These are phyloP conservation scores for Ophiostoma quercus DNA, from an alignment of 2,329 filamentous ascomycete species.

Conservation along the genomic window DNA sequence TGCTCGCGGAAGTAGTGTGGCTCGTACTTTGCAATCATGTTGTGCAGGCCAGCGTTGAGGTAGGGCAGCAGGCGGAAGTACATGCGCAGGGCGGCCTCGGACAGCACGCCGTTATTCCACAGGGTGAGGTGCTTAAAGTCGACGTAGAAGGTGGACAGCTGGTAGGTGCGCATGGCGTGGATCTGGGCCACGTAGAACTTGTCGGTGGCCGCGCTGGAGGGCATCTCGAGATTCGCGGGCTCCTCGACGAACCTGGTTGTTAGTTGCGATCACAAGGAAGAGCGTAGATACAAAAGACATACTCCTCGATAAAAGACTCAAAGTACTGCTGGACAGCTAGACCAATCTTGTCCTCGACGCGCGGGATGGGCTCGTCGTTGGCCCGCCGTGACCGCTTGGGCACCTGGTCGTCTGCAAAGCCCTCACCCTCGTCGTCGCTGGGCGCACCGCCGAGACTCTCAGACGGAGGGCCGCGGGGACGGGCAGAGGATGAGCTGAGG, in stretches of 20 bases:
- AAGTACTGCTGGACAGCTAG: conserved; percentile 71
- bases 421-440: conserved; percentile 59
- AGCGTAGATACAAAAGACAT: no score
- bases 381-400: conserved; percentile 47
- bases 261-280: background rate
- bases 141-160: conserved; percentile 79
- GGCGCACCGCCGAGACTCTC: conserved; percentile 52
- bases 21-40: conserved; percentile 90
- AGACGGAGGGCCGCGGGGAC: conserved; percentile 56
- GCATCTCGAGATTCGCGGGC: conserved; percentile 56
- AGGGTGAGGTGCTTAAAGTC: conserved; percentile 79
- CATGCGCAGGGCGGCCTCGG: conserved; percentile 78
- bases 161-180: conserved; percentile 65
- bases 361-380: conserved; percentile 53
- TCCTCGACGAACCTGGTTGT: conserved; percentile 60
- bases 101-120: conserved; percentile 72
- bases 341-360: conserved; percentile 71
- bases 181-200: conserved; percentile 84
- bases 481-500: conserved; percentile 46
- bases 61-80: conserved; percentile 96
- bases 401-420: conserved; percentile 60
- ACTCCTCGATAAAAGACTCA: conserved; percentile 75
- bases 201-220: conserved; percentile 64
- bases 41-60: conserved; percentile 81
- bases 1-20: conserved; percentile 91